These are phyloP conservation scores for Acacia crassicarpa DNA, from an alignment of 306 rosid species.

Conservation along the genomic window DNA sequence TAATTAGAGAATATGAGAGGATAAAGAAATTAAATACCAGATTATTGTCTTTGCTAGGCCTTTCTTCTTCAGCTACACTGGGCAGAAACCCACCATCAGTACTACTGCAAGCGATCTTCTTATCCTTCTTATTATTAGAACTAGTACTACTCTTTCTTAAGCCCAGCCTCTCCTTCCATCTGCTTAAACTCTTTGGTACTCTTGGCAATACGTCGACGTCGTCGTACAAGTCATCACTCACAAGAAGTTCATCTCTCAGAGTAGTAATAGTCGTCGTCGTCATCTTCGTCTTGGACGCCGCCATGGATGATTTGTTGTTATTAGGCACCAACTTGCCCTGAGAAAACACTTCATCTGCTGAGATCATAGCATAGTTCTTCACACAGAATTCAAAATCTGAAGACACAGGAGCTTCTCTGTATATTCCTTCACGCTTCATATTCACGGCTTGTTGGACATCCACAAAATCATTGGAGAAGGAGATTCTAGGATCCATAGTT, in stretches of 20 bases:
- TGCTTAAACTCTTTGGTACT: constrained; percentile 53
- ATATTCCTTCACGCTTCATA: constrained; percentile 56
- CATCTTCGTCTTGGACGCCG: constrained; percentile 41
- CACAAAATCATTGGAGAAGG: constrained; percentile 91
- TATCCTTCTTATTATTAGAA: constrained; percentile 49
- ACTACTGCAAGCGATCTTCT: constrained; percentile 30
- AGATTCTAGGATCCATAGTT: constrained; percentile 90
- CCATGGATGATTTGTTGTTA: constrained; percentile 26
- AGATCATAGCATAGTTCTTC: constrained; percentile 60
- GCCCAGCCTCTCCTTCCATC: constrained; percentile 83
- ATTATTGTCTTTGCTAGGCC: constrained; percentile 47
- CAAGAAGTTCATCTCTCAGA: constrained; percentile 71
- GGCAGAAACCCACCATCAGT: constrained; percentile 48
- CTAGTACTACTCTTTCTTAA: constrained; percentile 43
- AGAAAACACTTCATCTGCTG: constrained; percentile 83
- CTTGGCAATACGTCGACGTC: constrained; percentile 40
- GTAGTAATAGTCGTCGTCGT: constrained; percentile 42
- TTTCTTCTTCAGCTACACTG: constrained; percentile 59
- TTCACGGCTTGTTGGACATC: constrained; percentile 54
- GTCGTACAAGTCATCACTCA: constrained; percentile 39
- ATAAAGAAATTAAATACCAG: constrained; percentile 43
- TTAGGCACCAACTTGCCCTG: constrained; percentile 83
- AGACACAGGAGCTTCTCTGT: constrained; percentile 92
- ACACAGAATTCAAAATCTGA: constrained; percentile 93
- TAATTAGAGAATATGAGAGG: background rate